Evolutionary conservation across 1,139 yeast genomes (phyloP).

Genomic region (Sugiyamaella xylanicola): DNA sequence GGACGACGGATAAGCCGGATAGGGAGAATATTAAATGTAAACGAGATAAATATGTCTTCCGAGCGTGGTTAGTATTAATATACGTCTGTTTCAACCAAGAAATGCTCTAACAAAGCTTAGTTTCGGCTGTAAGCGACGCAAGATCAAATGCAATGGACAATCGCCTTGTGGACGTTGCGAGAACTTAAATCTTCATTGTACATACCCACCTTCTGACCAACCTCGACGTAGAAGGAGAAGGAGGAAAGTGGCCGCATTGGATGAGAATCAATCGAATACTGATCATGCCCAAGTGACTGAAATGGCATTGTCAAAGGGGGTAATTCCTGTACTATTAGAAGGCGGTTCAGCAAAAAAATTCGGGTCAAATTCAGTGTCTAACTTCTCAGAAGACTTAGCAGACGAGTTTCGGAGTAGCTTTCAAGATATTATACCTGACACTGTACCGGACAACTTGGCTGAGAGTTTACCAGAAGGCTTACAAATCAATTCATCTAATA

Average conservation of each 20-base stretch:
- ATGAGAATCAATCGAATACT: background rate
- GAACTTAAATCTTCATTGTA: constrained; percentile 21
- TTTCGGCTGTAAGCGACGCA: constrained; percentile 28
- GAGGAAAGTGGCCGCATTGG: background rate
- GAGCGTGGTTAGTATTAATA: constrained; percentile 26
- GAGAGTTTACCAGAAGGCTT: too few species aligned
- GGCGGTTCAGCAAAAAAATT: too few species aligned
- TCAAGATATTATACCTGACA: too few species aligned
- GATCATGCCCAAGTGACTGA: background rate
- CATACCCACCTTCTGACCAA: constrained; percentile 20
- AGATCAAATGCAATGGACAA: constrained; percentile 27
- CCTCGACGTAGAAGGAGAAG: constrained; percentile 12
- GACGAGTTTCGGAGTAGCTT: too few species aligned
- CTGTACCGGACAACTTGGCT: too few species aligned
- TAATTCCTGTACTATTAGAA: too few species aligned
- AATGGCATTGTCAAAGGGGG: too few species aligned
- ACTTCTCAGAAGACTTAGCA: too few species aligned
- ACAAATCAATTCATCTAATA: too few species aligned
- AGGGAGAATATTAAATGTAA: constrained; percentile 12
- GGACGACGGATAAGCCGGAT: background rate
- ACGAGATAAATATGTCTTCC: constrained; percentile 28
- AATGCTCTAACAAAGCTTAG: constrained; percentile 13
- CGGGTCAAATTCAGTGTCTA: too few species aligned
- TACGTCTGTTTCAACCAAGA: background rate
- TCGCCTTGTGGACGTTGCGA: constrained; percentile 26